These are phyloP conservation scores for Castanea sativa DNA, from an alignment of 306 rosid genomes.

Conservation along the genomic window DNA sequence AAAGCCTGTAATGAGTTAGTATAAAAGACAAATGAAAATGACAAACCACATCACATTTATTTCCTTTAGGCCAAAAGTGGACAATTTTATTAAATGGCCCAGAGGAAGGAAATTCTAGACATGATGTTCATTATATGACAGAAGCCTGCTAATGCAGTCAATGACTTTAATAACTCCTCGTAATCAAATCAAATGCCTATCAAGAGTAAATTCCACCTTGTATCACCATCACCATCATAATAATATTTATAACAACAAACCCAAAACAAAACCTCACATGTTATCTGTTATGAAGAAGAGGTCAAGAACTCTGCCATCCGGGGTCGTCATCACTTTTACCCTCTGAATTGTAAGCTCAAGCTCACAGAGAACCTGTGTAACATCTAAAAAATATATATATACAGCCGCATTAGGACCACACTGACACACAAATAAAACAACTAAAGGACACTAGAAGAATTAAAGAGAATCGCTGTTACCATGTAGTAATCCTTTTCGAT, in stretches of 20 bases:
- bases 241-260: neutral
- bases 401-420: constrained; percentile 16
- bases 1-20: neutral
- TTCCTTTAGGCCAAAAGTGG: neutral
- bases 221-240: too few relatives aligned
- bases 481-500: constrained; percentile 64
- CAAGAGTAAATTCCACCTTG: neutral
- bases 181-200: neutral
- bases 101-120: neutral
- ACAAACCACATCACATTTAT: neutral
- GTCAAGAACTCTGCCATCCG: constrained; percentile 75
- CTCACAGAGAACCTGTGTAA: constrained; percentile 55
- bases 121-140: neutral
- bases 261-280: constrained; percentile 40
- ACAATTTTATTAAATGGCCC: constrained; percentile 6
- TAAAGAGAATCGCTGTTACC: constrained; percentile 31
- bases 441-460: neutral
- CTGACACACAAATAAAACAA: neutral
- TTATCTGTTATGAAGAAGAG: constrained; percentile 78
- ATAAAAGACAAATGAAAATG: neutral
- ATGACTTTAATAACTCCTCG: neutral
- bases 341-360: constrained; percentile 72
- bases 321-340: constrained; percentile 79
- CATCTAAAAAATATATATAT: constrained; percentile 37
- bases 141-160: constrained; percentile 2